phyloP scores from a whole-genome alignment of 352 stramenopile genomes.

The Pythium scleroteichum region DNA sequence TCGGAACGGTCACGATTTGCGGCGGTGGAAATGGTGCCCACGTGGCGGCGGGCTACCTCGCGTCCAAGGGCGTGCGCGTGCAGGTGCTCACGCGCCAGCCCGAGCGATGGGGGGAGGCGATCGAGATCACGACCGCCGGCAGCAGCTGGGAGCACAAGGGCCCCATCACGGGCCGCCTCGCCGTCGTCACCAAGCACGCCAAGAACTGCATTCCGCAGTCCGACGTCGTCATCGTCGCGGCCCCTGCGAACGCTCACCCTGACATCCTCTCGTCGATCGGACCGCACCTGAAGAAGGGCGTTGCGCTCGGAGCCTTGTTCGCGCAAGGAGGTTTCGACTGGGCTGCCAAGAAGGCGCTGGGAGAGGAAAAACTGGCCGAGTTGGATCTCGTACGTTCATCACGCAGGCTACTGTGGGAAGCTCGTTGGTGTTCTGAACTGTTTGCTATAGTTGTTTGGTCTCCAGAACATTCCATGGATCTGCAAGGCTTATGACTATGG shows the following conservation, averaged over 20 bases:
- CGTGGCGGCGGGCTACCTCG: constrained; percentile 88
- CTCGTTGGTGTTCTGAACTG: neutral
- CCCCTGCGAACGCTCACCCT: constrained; percentile 87
- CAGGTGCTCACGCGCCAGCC: constrained; percentile 84
- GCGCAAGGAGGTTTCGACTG: constrained; percentile 93
- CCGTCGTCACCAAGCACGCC: constrained; percentile 78
- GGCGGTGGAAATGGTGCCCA: constrained; percentile 91
- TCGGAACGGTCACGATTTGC: constrained; percentile 88
- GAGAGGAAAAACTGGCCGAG: constrained; percentile 49
- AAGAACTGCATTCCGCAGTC: constrained; percentile 85
- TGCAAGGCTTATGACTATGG: constrained; percentile 90
- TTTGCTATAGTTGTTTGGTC: constrained; percentile 74
- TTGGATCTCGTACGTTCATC: constrained; percentile 51
- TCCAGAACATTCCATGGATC: constrained; percentile 95
- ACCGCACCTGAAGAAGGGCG: constrained; percentile 85
- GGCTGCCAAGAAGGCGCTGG: constrained; percentile 88
- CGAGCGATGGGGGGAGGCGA: constrained; percentile 71
- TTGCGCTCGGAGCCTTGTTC: constrained; percentile 86
- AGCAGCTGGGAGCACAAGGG: constrained; percentile 87
- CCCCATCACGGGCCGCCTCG: constrained; percentile 67
- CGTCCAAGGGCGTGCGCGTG: constrained; percentile 80
- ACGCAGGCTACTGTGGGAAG: too few species aligned
- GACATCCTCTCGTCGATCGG: constrained; percentile 75
- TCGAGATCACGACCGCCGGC: constrained; percentile 80
- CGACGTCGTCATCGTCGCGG: constrained; percentile 90